phyloP scores from a whole-genome alignment of 768 basidiomycete genomes.

The Lyophyllum atratum region DNA sequence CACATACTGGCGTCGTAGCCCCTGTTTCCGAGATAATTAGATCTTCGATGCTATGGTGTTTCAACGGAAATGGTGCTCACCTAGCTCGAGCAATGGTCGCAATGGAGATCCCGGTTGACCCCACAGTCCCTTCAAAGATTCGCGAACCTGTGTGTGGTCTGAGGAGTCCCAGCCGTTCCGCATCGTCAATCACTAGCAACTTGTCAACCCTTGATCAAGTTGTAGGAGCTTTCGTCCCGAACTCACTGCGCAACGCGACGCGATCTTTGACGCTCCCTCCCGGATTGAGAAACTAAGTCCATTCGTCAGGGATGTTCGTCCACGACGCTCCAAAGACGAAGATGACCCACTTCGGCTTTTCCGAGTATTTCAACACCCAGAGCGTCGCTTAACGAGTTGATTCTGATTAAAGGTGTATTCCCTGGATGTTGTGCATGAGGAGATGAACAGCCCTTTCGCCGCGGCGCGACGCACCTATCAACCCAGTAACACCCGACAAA shows the following conservation, averaged over 20 bases:
- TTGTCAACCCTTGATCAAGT: not conserved
- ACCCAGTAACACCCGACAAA: conserved; percentile 75
- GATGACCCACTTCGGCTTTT: conserved; percentile 78
- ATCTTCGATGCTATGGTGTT: not conserved
- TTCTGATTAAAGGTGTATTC: conserved; percentile 91
- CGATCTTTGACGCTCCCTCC: conserved; percentile 98
- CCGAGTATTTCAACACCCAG: conserved; percentile 94
- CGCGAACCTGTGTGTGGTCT: conserved; percentile 86
- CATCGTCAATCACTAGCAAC: conserved; percentile 86
- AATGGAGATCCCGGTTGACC: conserved; percentile 94
- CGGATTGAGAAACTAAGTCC: conserved; percentile 84
- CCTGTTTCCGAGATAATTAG: conserved; percentile 38
- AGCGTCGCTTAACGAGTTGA: conserved; percentile 88
- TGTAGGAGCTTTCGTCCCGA: not conserved
- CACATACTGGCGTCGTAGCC: conserved; percentile 85
- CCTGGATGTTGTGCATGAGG: conserved; percentile 46
- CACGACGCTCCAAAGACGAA: not conserved
- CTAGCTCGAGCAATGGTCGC: conserved; percentile 90
- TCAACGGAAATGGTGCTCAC: conserved; percentile 38
- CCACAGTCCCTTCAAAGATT: conserved; percentile 97
- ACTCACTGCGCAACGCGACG: conserved; percentile 87
- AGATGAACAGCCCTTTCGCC: not conserved
- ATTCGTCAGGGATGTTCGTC: not conserved
- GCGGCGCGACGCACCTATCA: conserved; percentile 66
- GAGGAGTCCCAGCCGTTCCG: conserved; percentile 80